Conservation (phyloP, 2,329 filamentous ascomycete species). For the Massarina eburnea region DNA sequence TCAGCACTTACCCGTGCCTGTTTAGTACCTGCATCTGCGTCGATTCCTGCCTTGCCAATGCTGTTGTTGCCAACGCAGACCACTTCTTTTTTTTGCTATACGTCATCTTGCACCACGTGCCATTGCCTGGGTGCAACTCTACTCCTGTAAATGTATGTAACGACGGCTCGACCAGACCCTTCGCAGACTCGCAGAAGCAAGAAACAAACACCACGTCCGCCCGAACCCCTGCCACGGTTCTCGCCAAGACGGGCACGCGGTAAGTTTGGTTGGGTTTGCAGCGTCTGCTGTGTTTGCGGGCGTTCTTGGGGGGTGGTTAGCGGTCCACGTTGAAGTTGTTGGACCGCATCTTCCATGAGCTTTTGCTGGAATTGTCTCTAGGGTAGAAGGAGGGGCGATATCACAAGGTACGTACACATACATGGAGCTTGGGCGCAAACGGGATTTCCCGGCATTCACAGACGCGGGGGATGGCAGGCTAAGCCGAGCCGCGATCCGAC, state of each 20-base stretch:
- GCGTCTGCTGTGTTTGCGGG: background rate
- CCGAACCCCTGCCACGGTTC: conserved; percentile 10
- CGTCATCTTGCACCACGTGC: conserved; percentile 13
- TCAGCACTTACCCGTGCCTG: too few species aligned
- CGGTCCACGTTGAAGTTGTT: background rate
- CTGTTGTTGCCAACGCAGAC: conserved; percentile 9
- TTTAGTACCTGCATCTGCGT: too few species aligned
- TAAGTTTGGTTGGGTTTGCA: conserved; percentile 3
- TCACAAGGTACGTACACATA: background rate
- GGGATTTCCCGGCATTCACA: background rate
- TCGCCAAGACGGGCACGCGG: conserved; percentile 8
- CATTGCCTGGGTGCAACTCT: conserved; percentile 9
- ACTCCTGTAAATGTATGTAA: background rate
- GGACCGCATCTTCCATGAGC: background rate
- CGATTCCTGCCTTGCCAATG: background rate
- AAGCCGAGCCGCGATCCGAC: background rate
- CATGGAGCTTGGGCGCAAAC: background rate
- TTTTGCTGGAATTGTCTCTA: too few species aligned
- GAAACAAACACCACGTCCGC: background rate
- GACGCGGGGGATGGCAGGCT: background rate
- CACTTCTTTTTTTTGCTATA: conserved; percentile 6
- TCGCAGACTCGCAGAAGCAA: background rate
- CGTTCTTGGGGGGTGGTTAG: background rate
- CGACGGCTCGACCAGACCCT: background rate
- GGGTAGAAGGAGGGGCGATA: too few species aligned